Base-by-base conservation (phyloP, 305 asterid species). In the Solanum aculeatissimum region DNA sequence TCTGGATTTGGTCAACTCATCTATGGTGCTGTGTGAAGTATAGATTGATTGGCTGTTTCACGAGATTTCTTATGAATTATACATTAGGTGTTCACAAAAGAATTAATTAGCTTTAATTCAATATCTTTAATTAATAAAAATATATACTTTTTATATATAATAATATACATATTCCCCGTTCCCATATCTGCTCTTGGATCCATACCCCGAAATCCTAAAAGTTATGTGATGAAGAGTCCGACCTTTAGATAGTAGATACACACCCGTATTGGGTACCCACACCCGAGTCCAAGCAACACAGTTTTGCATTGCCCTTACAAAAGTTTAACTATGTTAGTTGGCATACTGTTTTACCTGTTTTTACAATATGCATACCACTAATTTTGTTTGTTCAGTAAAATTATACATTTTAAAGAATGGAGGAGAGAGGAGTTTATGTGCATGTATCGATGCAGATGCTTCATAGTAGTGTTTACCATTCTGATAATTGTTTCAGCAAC, bases 401-500 rank as follows among this genome's bases (percentile, higher is more conserved):
- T 71, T n/a, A 40, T 47, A 74, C 40, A 45, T 74, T 47, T 47
- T 8, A 47, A 45, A 72, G 38, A 72, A 45, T 72, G 58, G 2
- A 23, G 23, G 8, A 47, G 42, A 25, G 27, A 47, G 62, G 21
- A 29, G 45, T 32, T 32, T 32, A 32, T 66, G 45, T 66, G 45
- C 45, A 66, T 66, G 75, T 68, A 19, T 19, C 5, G 2, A 27
- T 49, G 42, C 60, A 25, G 7, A 32, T 1, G 68, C 8, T 35
- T 53, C 66, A 19, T 32, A 2, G 25, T 53, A 53, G 47, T 51
- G 2, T 45, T 70, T 23, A 35, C 51, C 69, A 21, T 84, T 81
- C 38, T 19, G 38, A 79, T 74, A 75, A 85, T 71, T 85, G 81
- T 68, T 69, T 81, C 91, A 96, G 99, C 89, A 88, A 63, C 99